Conservation (phyloP, 78 protist species). For the Polysphondylium violaceum region DNA sequence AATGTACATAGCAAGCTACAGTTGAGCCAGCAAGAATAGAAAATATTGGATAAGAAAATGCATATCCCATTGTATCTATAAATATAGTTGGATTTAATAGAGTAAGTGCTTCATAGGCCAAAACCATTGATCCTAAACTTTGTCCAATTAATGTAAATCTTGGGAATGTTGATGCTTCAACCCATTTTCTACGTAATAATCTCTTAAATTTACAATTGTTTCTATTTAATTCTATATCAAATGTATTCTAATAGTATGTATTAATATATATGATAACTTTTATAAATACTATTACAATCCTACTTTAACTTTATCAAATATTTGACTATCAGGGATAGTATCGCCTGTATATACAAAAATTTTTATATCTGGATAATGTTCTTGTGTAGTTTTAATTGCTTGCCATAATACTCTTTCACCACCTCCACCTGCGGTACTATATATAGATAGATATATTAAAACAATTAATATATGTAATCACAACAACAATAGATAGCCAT, state of each 20-base stretch:
- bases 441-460: background rate
- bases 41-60: conserved; percentile 90
- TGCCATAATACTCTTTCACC: conserved; percentile 93
- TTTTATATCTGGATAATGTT: conserved; percentile 19
- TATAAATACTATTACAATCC: no score
- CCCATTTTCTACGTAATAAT: conserved; percentile 67
- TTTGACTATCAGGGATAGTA: conserved; percentile 4
- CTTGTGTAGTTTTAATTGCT: conserved; percentile 64
- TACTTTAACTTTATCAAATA: conserved; percentile 45
- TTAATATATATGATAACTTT: background rate
- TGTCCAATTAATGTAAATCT: conserved; percentile 80
- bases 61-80: conserved; percentile 93
- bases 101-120: conserved; percentile 79
- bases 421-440: conserved; percentile 91
- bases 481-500: background rate
- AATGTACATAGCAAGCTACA: conserved; percentile 92
- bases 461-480: background rate
- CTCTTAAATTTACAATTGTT: conserved; percentile 54
- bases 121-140: conserved; percentile 70
- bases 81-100: conserved; percentile 66
- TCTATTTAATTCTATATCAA: conserved; percentile 31
- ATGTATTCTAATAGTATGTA: conserved; percentile 18
- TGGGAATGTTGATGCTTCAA: conserved; percentile 68
- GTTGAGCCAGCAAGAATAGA: conserved; percentile 69
- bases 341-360: conserved; percentile 70